Percentiles rank a stretch among this genome's conserved stretches.
Evolutionary conservation across 805 yeast genomes (phyloP).

Genomic region (Scheffersomyces lignosus): DNA sequence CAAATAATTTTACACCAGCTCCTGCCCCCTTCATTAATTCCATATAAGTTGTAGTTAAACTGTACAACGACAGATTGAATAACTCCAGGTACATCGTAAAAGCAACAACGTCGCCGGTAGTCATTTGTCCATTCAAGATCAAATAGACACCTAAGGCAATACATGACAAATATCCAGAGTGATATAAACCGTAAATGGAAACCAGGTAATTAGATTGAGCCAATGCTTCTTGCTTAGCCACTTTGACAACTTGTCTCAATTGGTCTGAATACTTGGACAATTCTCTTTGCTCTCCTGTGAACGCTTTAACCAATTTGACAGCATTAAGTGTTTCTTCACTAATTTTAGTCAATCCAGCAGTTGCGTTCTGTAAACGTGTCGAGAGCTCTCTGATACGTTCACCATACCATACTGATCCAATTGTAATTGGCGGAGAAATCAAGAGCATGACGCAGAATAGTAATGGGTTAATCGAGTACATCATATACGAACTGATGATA

Average conservation of each 20-base stretch:
- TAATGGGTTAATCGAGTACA: constrained; percentile 43
- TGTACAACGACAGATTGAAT: constrained; percentile 44
- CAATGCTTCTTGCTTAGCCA: constrained; percentile 44
- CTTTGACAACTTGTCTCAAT: constrained; percentile 40
- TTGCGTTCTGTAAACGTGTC: constrained; percentile 42
- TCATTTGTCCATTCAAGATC: constrained; percentile 42
- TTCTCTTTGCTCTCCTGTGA: constrained; percentile 44
- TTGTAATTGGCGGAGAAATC: constrained; percentile 46
- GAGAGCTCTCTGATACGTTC: constrained; percentile 42
- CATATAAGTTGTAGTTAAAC: constrained; percentile 45
- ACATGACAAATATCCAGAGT: constrained; percentile 43
- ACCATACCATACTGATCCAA: constrained; percentile 47
- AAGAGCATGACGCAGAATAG: constrained; percentile 44
- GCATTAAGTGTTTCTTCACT: constrained; percentile 46
- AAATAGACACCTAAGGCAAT: constrained; percentile 43
- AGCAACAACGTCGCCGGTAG: constrained; percentile 49
- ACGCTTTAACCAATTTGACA: constrained; percentile 43
- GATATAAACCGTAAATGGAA: constrained; percentile 42
- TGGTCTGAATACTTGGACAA: constrained; percentile 38
- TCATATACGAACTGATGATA: constrained; percentile 42
- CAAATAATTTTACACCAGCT: constrained; percentile 45
- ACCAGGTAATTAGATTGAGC: constrained; percentile 47
- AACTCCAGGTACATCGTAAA: constrained; percentile 47
- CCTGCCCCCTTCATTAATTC: constrained; percentile 50
- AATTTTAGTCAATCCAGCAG: constrained; percentile 45